Percentiles rank a stretch among this genome's conserved stretches.
Evolutionary conservation across 306 rosid species (phyloP).

Genomic region (Datisca glomerata): DNA sequence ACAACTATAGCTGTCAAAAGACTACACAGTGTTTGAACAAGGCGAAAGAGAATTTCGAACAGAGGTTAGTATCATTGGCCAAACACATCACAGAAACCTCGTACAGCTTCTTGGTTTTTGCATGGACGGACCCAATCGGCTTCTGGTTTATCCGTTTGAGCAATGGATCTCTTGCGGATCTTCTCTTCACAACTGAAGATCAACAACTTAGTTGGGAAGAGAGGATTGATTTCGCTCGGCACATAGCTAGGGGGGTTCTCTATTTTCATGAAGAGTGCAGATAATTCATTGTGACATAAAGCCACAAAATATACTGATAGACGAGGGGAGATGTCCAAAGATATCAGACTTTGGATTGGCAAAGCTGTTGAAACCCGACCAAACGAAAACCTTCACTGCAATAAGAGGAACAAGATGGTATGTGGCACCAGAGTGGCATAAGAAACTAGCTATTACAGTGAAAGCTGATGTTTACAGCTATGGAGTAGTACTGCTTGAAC

Average conservation of each 20-base stretch:
- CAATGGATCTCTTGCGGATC: slow-evolving; percentile 20
- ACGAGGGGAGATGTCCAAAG: slow-evolving; percentile 8
- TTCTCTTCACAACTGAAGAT: slow-evolving; percentile 7
- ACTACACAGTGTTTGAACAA: slow-evolving; percentile 7
- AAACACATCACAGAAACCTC: slow-evolving; percentile 21
- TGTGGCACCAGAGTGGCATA: slow-evolving; percentile 24
- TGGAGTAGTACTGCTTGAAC: slow-evolving; percentile 20
- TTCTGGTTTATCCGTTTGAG: slow-evolving; percentile 19
- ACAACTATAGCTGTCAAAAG: slow-evolving; percentile 14
- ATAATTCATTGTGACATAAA: slow-evolving; percentile 25
- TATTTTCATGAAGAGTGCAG: slow-evolving; percentile 24
- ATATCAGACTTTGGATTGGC: slow-evolving; percentile 19
- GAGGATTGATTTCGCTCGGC: slow-evolving; percentile 8
- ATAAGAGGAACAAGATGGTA: slow-evolving; percentile 26
- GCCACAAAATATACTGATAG: slow-evolving; percentile 25
- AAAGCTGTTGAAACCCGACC: slow-evolving; percentile 17
- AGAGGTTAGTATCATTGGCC: slow-evolving; percentile 16
- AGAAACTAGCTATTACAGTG: slow-evolving; percentile 5
- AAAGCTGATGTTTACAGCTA: slow-evolving; percentile 24
- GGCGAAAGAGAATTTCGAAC: slow-evolving; percentile 15
- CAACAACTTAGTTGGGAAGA: slow-evolving; percentile 10
- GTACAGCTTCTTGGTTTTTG: slow-evolving; percentile 15
- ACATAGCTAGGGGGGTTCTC: slow-evolving; percentile 17
- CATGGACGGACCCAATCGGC: slow-evolving; percentile 8
- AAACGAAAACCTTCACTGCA: slow-evolving; percentile 15